Conservation (phyloP, 805 yeast genomes). For the Nakazawaea ernobii region DNA sequence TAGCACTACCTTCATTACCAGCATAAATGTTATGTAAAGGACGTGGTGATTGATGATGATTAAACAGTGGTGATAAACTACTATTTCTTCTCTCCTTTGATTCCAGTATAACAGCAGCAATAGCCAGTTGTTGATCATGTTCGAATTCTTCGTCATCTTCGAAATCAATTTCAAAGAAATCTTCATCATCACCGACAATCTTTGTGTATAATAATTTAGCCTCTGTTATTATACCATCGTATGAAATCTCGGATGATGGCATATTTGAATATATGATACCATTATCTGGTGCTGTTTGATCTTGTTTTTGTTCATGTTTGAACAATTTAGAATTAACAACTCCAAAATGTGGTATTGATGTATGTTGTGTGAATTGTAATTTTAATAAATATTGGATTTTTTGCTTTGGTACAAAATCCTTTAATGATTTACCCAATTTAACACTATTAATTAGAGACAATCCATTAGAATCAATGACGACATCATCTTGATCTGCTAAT, state of each 20-base stretch:
- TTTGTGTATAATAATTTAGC: constrained; percentile 67
- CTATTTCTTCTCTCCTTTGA: background rate
- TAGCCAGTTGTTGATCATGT: constrained; percentile 5
- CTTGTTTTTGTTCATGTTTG: constrained; percentile 24
- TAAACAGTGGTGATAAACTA: constrained; percentile 1
- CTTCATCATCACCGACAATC: constrained; percentile 91
- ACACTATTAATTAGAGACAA: constrained; percentile 72
- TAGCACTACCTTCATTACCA: constrained; percentile 24
- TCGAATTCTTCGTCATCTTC: constrained; percentile 77
- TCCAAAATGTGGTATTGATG: constrained; percentile 52
- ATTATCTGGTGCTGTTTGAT: constrained; percentile 37
- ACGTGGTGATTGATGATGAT: background rate
- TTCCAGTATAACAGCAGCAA: constrained; percentile 4
- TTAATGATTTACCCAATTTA: constrained; percentile 79
- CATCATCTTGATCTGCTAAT: constrained; percentile 35
- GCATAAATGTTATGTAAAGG: constrained; percentile 14
- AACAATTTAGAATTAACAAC: constrained; percentile 39
- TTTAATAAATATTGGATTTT: constrained; percentile 57
- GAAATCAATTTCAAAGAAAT: constrained; percentile 92
- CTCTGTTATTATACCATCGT: constrained; percentile 85
- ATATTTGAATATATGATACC: constrained; percentile 46
- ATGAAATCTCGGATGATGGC: constrained; percentile 84
- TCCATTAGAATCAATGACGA: constrained; percentile 50
- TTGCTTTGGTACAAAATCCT: constrained; percentile 78
- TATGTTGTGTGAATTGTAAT: constrained; percentile 54